A percentile compares a stretch with the other conserved stretches of the same genome.
Conservation (phyloP, 441 rosid species). For the Jatropha podagrica region DNA sequence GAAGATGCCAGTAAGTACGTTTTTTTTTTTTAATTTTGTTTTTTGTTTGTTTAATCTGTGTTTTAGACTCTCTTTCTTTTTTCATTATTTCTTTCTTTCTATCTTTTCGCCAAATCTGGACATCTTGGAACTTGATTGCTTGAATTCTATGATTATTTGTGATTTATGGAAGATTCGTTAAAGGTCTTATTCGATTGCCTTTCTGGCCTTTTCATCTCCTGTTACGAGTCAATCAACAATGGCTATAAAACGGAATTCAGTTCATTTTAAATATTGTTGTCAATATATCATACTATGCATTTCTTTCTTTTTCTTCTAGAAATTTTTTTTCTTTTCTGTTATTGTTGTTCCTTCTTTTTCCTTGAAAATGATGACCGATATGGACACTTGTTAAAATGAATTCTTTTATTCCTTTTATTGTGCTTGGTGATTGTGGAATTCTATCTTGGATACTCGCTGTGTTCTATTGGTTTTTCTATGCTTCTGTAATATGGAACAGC, state of each 20-base stretch:
- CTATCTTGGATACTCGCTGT: constrained; percentile 7
- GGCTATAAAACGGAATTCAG: constrained; percentile 13
- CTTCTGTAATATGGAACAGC: constrained; percentile 8
- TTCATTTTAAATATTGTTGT: constrained; percentile 10
- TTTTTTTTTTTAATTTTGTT: constrained; percentile 39
- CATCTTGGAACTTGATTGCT: constrained; percentile 19
- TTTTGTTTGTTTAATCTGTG: not conserved
- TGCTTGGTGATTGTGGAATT: constrained; percentile 2
- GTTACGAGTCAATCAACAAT: constrained; percentile 1
- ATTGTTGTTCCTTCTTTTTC: no score
- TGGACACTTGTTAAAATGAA: not conserved
- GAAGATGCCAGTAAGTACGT: constrained; percentile 99
- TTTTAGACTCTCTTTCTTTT: not conserved
- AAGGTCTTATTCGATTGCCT: constrained; percentile 6
- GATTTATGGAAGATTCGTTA: not conserved
- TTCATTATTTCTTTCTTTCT: not conserved
- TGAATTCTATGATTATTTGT: constrained; percentile 18
- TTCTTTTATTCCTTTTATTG: constrained; percentile 16
- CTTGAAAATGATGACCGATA: constrained; percentile 6
- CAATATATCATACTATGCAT: no score
- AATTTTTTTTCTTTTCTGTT: no score
- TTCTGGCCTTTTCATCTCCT: constrained; percentile 21
- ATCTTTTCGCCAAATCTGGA: constrained; percentile 22
- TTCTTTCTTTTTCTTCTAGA: not conserved
- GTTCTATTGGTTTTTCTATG: constrained; percentile 3